Conservation (phyloP, 768 basidiomycete species). For the Phylloporus arenicola region DNA sequence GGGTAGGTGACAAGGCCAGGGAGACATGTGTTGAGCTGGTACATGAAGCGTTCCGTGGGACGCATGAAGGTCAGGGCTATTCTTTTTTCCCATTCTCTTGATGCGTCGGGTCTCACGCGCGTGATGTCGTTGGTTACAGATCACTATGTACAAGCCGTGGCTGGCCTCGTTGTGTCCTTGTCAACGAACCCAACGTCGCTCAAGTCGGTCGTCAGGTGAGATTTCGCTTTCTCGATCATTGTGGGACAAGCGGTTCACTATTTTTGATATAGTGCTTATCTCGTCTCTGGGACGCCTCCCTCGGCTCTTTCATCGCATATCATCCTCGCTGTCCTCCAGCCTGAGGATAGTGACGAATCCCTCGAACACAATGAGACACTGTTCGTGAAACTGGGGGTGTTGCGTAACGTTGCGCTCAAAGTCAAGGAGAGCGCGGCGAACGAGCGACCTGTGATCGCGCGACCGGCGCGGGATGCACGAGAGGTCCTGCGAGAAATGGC, state of each 20-base stretch:
- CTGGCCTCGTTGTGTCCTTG: slow-evolving; percentile 56
- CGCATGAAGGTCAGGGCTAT: slow-evolving; percentile 50
- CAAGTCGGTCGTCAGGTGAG: slow-evolving; percentile 63
- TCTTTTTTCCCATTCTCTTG: neutral
- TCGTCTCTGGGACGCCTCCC: slow-evolving; percentile 63
- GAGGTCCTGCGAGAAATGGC: slow-evolving; percentile 51
- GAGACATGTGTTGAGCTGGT: slow-evolving; percentile 73
- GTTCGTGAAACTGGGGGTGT: slow-evolving; percentile 61
- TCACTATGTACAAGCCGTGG: slow-evolving; percentile 62
- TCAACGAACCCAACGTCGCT: slow-evolving; percentile 59
- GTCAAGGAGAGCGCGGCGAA: slow-evolving; percentile 61
- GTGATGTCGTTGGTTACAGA: slow-evolving; percentile 37
- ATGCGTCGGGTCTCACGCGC: neutral
- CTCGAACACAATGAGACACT: slow-evolving; percentile 31
- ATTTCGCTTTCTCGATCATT: slow-evolving; percentile 6
- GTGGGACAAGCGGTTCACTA: neutral
- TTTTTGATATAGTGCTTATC: slow-evolving; percentile 42
- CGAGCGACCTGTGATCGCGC: slow-evolving; percentile 65
- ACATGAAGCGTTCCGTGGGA: slow-evolving; percentile 70
- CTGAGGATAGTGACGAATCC: slow-evolving; percentile 35
- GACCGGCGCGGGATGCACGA: slow-evolving; percentile 79
- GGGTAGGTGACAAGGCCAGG: slow-evolving; percentile 71
- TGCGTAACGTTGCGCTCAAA: slow-evolving; percentile 67
- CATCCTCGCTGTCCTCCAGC: slow-evolving; percentile 51
- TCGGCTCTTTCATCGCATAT: slow-evolving; percentile 57